These are phyloP conservation scores for Fusarium sp. DNA, from an alignment of 2,329 filamentous ascomycete species.

Conservation along the genomic window DNA sequence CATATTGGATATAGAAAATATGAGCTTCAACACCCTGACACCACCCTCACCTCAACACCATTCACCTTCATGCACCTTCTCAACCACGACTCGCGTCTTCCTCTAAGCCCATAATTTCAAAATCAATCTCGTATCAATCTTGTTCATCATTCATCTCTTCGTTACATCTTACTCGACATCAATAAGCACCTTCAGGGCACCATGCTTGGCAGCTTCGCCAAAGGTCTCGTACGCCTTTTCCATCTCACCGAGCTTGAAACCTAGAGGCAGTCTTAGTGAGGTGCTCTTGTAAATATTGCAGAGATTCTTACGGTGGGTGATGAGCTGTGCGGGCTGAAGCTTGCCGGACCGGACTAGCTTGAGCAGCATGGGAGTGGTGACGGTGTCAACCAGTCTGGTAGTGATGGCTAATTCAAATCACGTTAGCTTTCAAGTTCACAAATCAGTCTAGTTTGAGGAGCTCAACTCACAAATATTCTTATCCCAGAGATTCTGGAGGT, in stretches of 20 bases:
- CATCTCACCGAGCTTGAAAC: slow-evolving; percentile 33
- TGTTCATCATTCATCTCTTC: not conserved
- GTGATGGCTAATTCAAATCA: slow-evolving; percentile 51
- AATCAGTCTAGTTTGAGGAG: fast-evolving
- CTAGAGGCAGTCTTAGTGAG: not conserved
- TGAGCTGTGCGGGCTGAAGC: slow-evolving; percentile 54
- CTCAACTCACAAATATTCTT: slow-evolving; percentile 60
- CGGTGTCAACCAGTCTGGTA: slow-evolving; percentile 58
- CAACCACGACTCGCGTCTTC: slow-evolving; percentile 1
- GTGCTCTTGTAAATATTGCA: not conserved
- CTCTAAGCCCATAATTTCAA: not conserved
- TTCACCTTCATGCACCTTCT: not conserved
- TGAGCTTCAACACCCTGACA: not conserved
- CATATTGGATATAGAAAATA: not conserved
- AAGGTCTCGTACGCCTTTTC: slow-evolving; percentile 35
- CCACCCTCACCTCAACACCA: not conserved
- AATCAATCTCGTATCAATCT: not conserved
- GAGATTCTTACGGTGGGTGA: slow-evolving; percentile 56
- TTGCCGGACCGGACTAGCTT: slow-evolving; percentile 55
- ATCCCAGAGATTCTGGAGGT: slow-evolving; percentile 65
- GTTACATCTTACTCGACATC: slow-evolving; percentile 23
- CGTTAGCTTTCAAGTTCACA: not conserved
- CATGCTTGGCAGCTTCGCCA: slow-evolving; percentile 28
- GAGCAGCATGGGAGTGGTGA: slow-evolving; percentile 60
- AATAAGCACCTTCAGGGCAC: slow-evolving; percentile 33